These are phyloP conservation scores for Metrosideros polymorpha DNA, from an alignment of 441 rosid genomes.

Conservation along the genomic window DNA sequence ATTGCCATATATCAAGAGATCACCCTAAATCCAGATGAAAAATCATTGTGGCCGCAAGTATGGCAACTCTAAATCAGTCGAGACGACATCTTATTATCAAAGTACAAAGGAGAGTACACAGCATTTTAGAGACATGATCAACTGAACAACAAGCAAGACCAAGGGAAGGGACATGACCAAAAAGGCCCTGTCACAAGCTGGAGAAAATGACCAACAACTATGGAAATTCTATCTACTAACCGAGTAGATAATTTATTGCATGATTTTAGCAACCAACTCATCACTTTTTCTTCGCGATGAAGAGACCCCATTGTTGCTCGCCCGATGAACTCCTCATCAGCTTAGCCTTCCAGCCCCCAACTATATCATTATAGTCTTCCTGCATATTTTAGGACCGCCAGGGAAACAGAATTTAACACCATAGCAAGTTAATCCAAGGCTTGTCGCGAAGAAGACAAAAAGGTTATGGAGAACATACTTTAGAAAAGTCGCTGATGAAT, in stretches of 20 bases:
- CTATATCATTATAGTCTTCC: slow-evolving; percentile 89
- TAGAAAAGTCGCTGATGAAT: slow-evolving; percentile 65
- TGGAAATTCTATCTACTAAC: background rate
- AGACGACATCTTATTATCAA: background rate
- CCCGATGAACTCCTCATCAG: slow-evolving; percentile 57
- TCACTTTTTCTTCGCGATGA: slow-evolving; percentile 63
- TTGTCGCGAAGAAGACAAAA: background rate
- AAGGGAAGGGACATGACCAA: background rate
- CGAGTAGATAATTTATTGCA: background rate
- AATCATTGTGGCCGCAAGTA: background rate
- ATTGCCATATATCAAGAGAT: background rate
- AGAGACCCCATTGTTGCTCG: slow-evolving; percentile 92
- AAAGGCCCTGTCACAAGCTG: background rate
- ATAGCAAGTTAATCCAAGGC: background rate
- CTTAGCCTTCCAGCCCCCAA: slow-evolving; percentile 93
- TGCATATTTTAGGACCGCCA: slow-evolving; percentile 14
- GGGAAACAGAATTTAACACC: background rate
- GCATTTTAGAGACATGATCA: background rate
- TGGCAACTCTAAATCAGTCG: background rate
- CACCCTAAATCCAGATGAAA: background rate
- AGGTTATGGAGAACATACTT: slow-evolving; percentile 24
- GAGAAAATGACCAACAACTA: background rate
- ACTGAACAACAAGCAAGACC: background rate
- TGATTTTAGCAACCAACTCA: background rate
- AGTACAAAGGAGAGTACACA: background rate